These are phyloP conservation scores for Umbellularia californica DNA, from an alignment of 164 flowering plant species.

Conservation along the genomic window DNA sequence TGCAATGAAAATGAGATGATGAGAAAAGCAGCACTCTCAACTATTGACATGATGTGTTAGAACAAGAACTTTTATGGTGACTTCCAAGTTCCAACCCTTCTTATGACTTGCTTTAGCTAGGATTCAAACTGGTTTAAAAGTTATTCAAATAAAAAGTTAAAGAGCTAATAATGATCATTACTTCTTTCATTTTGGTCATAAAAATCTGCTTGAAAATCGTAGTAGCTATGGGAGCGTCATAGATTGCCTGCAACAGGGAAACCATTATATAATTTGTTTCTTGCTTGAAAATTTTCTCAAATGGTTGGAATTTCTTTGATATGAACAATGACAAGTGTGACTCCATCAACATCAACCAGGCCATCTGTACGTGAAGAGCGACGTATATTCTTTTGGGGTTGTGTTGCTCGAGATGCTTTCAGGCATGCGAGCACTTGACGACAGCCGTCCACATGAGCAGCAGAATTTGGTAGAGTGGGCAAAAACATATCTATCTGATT, in stretches of 20 bases:
- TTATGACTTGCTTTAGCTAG: too few relatives aligned
- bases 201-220: too few relatives aligned
- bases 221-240: too few relatives aligned
- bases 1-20: background rate
- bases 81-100: too few relatives aligned
- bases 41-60: background rate
- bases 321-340: background rate
- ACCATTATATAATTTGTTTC: background rate
- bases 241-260: too few relatives aligned
- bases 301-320: background rate
- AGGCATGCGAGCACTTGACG: constrained; percentile 64
- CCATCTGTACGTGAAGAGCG: constrained; percentile 84
- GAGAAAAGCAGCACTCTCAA: background rate
- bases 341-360: constrained; percentile 34
- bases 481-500: constrained; percentile 46
- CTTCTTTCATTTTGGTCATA: too few relatives aligned
- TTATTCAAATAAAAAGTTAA: too few relatives aligned
- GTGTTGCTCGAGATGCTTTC: constrained; percentile 74
- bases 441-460: constrained; percentile 55
- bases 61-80: too few relatives aligned
- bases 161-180: too few relatives aligned
- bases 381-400: constrained; percentile 84
- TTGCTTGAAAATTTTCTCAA: background rate
- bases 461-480: constrained; percentile 65
- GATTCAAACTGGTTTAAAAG: too few relatives aligned